phyloP scores from a whole-genome alignment of 2,329 filamentous ascomycete genomes.

The Paecilomyces niveus region DNA sequence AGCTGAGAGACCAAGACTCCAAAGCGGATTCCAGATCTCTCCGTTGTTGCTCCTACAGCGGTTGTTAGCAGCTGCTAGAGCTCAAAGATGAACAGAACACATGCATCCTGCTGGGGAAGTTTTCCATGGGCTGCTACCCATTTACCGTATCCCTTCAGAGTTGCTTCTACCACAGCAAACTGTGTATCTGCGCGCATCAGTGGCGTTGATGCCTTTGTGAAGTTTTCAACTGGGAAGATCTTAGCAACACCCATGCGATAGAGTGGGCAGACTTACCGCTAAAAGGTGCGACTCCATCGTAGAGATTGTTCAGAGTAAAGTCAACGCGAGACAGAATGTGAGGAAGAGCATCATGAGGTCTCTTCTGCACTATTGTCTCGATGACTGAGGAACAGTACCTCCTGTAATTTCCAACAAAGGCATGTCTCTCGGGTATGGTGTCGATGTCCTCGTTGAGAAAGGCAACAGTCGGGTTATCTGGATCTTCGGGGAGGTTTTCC shows the following conservation, averaged over 20 bases:
- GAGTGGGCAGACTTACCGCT: slow-evolving; percentile 45
- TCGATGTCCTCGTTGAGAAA: slow-evolving; percentile 93
- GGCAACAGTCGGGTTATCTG: slow-evolving; percentile 67
- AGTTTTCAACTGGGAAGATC: slow-evolving; percentile 23
- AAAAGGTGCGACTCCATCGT: slow-evolving; percentile 62
- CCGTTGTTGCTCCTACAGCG: slow-evolving; percentile 28
- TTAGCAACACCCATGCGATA: neutral
- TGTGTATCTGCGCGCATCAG: slow-evolving; percentile 74
- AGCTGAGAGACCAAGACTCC: slow-evolving; percentile 34
- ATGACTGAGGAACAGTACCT: slow-evolving; percentile 84
- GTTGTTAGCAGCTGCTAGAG: slow-evolving; percentile 4
- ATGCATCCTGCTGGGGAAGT: slow-evolving; percentile 44
- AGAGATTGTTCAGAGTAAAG: slow-evolving; percentile 65
- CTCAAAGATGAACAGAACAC: slow-evolving; percentile 6
- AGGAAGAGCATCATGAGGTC: slow-evolving; percentile 74
- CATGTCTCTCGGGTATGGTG: slow-evolving; percentile 85
- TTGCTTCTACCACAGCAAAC: slow-evolving; percentile 81
- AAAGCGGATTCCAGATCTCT: slow-evolving; percentile 30
- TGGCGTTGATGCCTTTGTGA: slow-evolving; percentile 34
- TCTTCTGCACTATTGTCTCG: slow-evolving; percentile 74
- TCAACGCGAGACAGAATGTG: slow-evolving; percentile 81
- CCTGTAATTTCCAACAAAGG: slow-evolving; percentile 91
- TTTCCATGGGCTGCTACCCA: slow-evolving; percentile 57
- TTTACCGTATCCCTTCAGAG: slow-evolving; percentile 79
- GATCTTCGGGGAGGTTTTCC: slow-evolving; percentile 76